Percentiles rank a stretch among this genome's conserved stretches.
Evolutionary conservation across 2,329 filamentous ascomycete species (phyloP).

Genomic region (Xylariaceae sp.): DNA sequence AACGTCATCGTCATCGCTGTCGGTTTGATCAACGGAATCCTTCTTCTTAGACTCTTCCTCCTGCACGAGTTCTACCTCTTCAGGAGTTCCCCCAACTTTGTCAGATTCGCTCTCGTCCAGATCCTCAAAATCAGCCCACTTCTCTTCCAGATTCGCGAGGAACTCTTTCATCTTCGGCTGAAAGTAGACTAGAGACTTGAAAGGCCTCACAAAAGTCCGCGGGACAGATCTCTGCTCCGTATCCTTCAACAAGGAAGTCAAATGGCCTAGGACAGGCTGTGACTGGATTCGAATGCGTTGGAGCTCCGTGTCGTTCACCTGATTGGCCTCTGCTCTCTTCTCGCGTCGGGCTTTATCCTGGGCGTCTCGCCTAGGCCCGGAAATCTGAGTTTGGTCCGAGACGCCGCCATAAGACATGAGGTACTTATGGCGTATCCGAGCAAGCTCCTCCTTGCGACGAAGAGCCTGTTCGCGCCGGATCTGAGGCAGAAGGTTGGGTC

Average conservation of each 20-base stretch:
- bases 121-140: constrained; percentile 45
- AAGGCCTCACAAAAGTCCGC: constrained; percentile 46
- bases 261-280: constrained; percentile 43
- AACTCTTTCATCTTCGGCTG: constrained; percentile 46
- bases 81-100: constrained; percentile 31
- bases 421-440: constrained; percentile 39
- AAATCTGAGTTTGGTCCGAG: constrained; percentile 13
- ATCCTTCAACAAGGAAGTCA: constrained; percentile 42
- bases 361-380: constrained; percentile 13
- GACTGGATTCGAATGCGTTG: constrained; percentile 45
- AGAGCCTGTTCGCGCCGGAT: constrained; percentile 43
- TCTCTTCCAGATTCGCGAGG: constrained; percentile 44
- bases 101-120: constrained; percentile 30
- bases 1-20: constrained; percentile 32
- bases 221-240: constrained; percentile 40
- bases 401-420: constrained; percentile 20
- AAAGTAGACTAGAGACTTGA: constrained; percentile 45
- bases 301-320: constrained; percentile 27
- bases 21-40: constrained; percentile 6
- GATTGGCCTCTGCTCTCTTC: constrained; percentile 25
- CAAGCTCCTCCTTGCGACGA: constrained; percentile 42
- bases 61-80: constrained; percentile 35
- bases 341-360: constrained; percentile 27
- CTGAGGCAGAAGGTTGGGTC: constrained; percentile 40
- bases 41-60: constrained; percentile 19